These are phyloP conservation scores for Cercospora beticola DNA, from an alignment of 2,329 filamentous ascomycete genomes.

Conservation along the genomic window DNA sequence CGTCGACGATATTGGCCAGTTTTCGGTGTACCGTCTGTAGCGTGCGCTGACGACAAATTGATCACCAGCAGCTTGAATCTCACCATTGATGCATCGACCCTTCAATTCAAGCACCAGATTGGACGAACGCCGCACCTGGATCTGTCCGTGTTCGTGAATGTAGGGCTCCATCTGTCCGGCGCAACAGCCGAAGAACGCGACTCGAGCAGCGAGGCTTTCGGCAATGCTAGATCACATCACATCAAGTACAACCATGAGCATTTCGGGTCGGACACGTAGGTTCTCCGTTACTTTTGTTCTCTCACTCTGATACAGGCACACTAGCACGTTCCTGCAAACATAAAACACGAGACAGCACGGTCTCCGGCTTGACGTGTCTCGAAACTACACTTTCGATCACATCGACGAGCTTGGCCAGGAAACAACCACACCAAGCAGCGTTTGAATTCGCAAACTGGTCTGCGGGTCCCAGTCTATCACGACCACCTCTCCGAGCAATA, in stretches of 20 bases:
- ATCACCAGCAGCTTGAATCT: not conserved
- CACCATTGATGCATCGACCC: not conserved
- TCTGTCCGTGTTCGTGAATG: not conserved
- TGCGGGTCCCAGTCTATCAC: not conserved
- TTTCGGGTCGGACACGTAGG: not conserved
- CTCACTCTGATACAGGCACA: slow-evolving; percentile 1
- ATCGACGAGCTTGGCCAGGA: not conserved
- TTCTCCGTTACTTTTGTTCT: not conserved
- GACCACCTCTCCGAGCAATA: not conserved
- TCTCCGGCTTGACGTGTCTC: not conserved
- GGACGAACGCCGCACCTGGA: not conserved
- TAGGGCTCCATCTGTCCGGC: not conserved
- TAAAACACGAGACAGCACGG: not conserved
- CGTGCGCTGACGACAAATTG: not conserved
- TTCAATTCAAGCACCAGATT: not conserved
- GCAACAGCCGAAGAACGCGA: not conserved
- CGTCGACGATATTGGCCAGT: not conserved
- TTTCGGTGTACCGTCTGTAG: not conserved
- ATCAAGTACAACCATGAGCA: not conserved
- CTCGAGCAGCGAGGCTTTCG: not conserved
- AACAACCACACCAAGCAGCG: not conserved
- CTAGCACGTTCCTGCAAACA: not conserved
- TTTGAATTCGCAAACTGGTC: not conserved
- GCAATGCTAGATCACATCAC: not conserved
- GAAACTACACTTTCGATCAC: not conserved